Evolutionary conservation across 129 eudicot genomes (phyloP).

Genomic region (Logfia minima): DNA sequence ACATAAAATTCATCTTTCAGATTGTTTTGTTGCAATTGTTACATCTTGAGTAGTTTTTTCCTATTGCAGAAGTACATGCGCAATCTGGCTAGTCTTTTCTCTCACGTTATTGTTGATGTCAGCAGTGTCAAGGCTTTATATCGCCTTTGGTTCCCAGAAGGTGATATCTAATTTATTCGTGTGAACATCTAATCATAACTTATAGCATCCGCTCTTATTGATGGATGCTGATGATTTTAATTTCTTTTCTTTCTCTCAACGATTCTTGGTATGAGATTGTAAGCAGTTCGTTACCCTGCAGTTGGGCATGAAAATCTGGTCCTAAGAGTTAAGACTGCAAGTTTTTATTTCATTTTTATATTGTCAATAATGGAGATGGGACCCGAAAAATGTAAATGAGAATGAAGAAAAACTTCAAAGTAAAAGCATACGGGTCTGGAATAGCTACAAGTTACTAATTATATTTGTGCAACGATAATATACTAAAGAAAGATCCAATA

Average conservation of each 20-base stretch:
- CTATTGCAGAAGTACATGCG: conserved; percentile 88
- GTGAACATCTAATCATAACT: not conserved
- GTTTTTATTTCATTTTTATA: not conserved
- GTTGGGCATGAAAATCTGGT: not conserved
- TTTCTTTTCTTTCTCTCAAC: not conserved
- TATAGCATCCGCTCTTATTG: not conserved
- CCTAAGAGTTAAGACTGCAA: not conserved
- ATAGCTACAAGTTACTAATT: too few relatives aligned
- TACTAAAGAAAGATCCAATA: not conserved
- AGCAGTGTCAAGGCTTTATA: conserved; percentile 80
- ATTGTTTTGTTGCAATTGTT: conserved; percentile 7
- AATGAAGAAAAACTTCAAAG: not conserved
- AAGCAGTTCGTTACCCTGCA: not conserved
- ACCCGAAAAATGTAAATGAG: not conserved
- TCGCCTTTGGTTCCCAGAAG: conserved; percentile 81
- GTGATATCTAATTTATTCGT: conserved; percentile 30
- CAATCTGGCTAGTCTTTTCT: conserved; percentile 69
- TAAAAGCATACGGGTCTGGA: not conserved
- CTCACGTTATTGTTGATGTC: conserved; percentile 81
- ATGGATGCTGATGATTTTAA: not conserved
- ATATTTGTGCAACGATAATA: too few relatives aligned
- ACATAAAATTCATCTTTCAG: not conserved
- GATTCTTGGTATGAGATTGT: not conserved
- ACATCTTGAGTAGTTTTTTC: not conserved
- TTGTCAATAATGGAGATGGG: not conserved